Conservation (phyloP, 805 yeast species). For the Danielozyma ontarioensis region DNA sequence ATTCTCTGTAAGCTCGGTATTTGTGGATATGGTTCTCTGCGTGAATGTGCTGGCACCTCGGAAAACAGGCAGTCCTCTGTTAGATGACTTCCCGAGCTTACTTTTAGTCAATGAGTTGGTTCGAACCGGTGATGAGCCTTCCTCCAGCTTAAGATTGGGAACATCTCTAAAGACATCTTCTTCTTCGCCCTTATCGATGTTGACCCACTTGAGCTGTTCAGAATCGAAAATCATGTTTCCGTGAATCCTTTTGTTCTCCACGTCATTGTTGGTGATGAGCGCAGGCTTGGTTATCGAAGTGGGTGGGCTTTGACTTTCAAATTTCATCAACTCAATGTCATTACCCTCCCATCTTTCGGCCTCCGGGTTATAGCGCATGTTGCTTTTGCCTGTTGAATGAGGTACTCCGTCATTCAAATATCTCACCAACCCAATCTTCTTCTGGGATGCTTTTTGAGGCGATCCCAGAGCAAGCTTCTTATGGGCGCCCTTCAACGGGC, state of each 20-base stretch:
- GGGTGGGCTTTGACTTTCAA: conserved; percentile 37
- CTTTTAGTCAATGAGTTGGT: background rate
- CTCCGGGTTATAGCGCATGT: conserved; percentile 50
- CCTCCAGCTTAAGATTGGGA: conserved; percentile 38
- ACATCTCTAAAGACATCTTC: conserved; percentile 45
- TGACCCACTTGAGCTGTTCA: conserved; percentile 56
- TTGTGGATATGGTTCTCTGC: conserved; percentile 30
- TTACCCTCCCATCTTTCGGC: conserved; percentile 61
- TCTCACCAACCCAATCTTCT: conserved; percentile 26
- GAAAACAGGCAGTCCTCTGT: too few species aligned
- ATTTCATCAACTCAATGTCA: conserved; percentile 49
- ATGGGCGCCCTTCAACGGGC: conserved; percentile 4
- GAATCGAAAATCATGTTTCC: conserved; percentile 57
- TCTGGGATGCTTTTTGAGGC: conserved; percentile 4
- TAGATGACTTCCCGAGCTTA: too few species aligned
- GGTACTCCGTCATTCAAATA: conserved; percentile 19
- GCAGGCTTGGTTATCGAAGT: conserved; percentile 38
- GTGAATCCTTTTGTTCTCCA: conserved; percentile 10
- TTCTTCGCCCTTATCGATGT: conserved; percentile 32
- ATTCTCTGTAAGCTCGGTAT: conserved; percentile 14
- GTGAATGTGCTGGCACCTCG: conserved; percentile 35
- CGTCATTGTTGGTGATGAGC: conserved; percentile 28
- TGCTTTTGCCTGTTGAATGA: conserved; percentile 14
- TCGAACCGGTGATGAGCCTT: conserved; percentile 8
- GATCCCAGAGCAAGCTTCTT: conserved; percentile 2